Evolutionary conservation across 306 rosid species (phyloP), one percentile per base, ranked within the genome.

Genomic region (Dalbergia cochinchinensis): DNA sequence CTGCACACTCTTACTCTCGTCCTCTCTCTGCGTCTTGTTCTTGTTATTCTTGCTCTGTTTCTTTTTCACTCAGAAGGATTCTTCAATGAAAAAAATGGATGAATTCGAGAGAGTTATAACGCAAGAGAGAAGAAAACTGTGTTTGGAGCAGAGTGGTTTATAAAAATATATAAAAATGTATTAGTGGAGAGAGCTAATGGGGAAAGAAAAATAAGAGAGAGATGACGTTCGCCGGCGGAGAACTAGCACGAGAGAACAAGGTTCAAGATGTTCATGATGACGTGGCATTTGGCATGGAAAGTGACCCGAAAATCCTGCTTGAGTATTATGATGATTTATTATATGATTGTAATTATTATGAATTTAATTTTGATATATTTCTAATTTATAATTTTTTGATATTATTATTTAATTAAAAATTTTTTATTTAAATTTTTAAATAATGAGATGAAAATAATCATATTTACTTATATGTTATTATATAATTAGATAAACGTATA

Each of bases 251-350:
- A 44, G 4, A 20, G 35, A 57, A 77, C 78, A 55, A 60, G 69
- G 31, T 83, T 80, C 82, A 79, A 81, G 83, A 83, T 72, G 83
- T 83, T 79, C 71, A 13, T 1, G 65, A 44, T 84, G 82, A 87
- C 86, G 87, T 26, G 31, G 31, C 31, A 26, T 26, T 26, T 87
- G 91, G 87, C 69, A 5, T 12, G 0, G 78, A 82, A 35, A 47
- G 22, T 42, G 84, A 80, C 85, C 61, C 75, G 26, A 53, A 80
- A 71, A 22, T 11, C 48, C 10, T 4, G 48, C 45, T 60, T 44
- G 22, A 15, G 31, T 74, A 60, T 20, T 13, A 57, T 35, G 15
- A 39, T 34, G 34, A 6, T 6, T 14, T 15, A 18, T 20, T 20
- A 20, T 20, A 20, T 20, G 22, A 20, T 20, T 20, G 22, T 26